These are phyloP conservation scores for Phaeodactylum tricornutum DNA, from an alignment of 108 stramenopile genomes.

Conservation along the genomic window DNA sequence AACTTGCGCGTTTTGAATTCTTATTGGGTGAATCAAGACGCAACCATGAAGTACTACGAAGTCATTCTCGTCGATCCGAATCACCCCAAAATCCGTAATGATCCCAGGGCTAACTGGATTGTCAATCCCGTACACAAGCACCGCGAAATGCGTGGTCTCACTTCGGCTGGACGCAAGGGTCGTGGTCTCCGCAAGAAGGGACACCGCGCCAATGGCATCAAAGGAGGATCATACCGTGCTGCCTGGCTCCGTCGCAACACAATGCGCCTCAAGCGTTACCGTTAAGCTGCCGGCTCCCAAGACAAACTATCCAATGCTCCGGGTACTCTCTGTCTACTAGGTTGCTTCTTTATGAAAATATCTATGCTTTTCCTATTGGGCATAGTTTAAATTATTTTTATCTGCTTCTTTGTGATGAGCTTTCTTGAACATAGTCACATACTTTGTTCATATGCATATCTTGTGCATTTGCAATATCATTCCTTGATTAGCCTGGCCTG, in stretches of 20 bases:
- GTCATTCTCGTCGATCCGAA: conserved; percentile 96
- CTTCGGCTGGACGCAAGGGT: conserved; percentile 93
- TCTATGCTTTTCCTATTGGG: too few relatives aligned
- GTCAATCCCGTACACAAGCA: conserved; percentile 99
- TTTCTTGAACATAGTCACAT: too few relatives aligned
- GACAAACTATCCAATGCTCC: too few relatives aligned
- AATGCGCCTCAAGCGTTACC: conserved; percentile 95
- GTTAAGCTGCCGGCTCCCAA: conserved; percentile 35
- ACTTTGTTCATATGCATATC: too few relatives aligned
- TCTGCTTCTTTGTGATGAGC: too few relatives aligned
- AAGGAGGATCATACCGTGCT: conserved; percentile 89
- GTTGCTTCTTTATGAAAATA: too few relatives aligned
- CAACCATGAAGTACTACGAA: conserved; percentile 99
- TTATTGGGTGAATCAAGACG: conserved; percentile 99
- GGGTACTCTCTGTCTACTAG: too few relatives aligned
- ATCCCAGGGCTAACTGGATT: conserved; percentile 99
- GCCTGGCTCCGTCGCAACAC: conserved; percentile 97
- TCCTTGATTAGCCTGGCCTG: too few relatives aligned
- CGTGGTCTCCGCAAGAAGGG: conserved; percentile 98
- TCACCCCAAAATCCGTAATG: conserved; percentile 95
- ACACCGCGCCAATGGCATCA: conserved; percentile 98
- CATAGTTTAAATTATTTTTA: too few relatives aligned
- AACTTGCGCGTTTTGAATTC: conserved; percentile 99
- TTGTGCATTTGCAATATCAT: too few relatives aligned
- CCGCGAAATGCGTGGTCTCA: conserved; percentile 98